Evolutionary conservation across 805 yeast species (phyloP).

Genomic region (Candida anglica): DNA sequence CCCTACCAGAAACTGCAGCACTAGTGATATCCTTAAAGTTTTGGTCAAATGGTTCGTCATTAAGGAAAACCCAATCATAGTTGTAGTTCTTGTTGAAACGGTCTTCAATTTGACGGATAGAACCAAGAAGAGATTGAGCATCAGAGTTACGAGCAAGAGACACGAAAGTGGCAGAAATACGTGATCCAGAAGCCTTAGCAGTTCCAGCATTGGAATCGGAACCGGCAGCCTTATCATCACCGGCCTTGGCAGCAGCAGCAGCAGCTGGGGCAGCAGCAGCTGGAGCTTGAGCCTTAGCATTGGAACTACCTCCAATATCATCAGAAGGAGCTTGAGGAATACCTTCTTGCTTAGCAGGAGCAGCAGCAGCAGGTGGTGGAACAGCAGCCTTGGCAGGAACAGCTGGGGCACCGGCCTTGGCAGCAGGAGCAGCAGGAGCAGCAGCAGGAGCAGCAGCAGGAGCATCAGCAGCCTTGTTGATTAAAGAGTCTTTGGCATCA

Average conservation of each 20-base stretch:
- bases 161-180: slow-evolving; percentile 75
- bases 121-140: slow-evolving; percentile 52
- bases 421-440: not conserved
- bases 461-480: not conserved
- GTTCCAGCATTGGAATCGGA: too few relatives aligned
- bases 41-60: slow-evolving; percentile 79
- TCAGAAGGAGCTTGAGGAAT: slow-evolving; percentile 9
- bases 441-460: too few relatives aligned
- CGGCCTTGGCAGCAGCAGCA: slow-evolving; percentile 8
- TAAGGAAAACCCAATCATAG: slow-evolving; percentile 94
- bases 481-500: not conserved
- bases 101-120: slow-evolving; percentile 81
- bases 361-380: slow-evolving; percentile 6
- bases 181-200: slow-evolving; percentile 12
- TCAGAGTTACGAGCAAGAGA: slow-evolving; percentile 78
- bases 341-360: slow-evolving; percentile 5
- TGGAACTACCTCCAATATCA: slow-evolving; percentile 7
- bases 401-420: not conserved
- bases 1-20: slow-evolving; percentile 69
- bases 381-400: not conserved
- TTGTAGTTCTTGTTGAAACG: slow-evolving; percentile 76
- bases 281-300: slow-evolving; percentile 8
- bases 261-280: too few relatives aligned
- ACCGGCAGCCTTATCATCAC: slow-evolving; percentile 4
- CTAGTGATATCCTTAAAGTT: slow-evolving; percentile 71